Evolutionary conservation across 805 yeast genomes (phyloP).

Genomic region (Cyberlindnera suaveolens): DNA sequence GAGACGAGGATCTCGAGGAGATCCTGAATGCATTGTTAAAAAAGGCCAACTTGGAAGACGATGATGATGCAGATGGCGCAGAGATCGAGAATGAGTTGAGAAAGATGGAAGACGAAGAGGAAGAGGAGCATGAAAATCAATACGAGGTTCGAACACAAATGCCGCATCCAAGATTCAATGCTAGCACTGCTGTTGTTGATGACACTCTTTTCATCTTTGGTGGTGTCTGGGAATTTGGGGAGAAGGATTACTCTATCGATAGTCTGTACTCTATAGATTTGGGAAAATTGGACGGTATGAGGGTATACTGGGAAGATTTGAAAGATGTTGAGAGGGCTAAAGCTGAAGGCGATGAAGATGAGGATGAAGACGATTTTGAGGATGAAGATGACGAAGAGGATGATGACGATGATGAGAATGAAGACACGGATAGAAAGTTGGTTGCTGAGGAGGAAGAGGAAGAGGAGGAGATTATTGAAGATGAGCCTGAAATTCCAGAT

Average conservation of each 20-base stretch:
- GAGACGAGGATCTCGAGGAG: constrained; percentile 69
- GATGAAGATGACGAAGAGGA: constrained; percentile 67
- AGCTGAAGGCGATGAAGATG: constrained; percentile 46
- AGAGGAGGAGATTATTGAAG: constrained; percentile 55
- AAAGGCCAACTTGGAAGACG: constrained; percentile 57
- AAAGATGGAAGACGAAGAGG: constrained; percentile 30
- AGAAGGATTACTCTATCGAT: constrained; percentile 77
- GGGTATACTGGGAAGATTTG: constrained; percentile 85
- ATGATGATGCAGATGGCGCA: constrained; percentile 34
- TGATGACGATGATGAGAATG: constrained; percentile 55
- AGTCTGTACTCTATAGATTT: constrained; percentile 82
- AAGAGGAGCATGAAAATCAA: constrained; percentile 4
- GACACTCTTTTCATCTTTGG: constrained; percentile 82
- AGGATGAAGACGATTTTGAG: constrained; percentile 60
- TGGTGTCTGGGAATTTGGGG: constrained; percentile 87
- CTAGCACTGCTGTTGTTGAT: constrained; percentile 77
- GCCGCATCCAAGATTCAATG: constrained; percentile 88
- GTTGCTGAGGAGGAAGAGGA: constrained; percentile 50
- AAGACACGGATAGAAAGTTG: constrained; percentile 31
- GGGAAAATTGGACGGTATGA: constrained; percentile 81
- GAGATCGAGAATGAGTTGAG: constrained; percentile 45
- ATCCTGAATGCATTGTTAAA: constrained; percentile 68
- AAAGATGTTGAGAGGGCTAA: constrained; percentile 44
- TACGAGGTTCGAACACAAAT: constrained; percentile 48
- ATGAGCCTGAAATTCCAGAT: constrained; percentile 73